Percentiles rank a stretch among this genome's conserved stretches.
Evolutionary conservation across 2,329 filamentous ascomycete species (phyloP).

Genomic region (Scorias spongiosa): DNA sequence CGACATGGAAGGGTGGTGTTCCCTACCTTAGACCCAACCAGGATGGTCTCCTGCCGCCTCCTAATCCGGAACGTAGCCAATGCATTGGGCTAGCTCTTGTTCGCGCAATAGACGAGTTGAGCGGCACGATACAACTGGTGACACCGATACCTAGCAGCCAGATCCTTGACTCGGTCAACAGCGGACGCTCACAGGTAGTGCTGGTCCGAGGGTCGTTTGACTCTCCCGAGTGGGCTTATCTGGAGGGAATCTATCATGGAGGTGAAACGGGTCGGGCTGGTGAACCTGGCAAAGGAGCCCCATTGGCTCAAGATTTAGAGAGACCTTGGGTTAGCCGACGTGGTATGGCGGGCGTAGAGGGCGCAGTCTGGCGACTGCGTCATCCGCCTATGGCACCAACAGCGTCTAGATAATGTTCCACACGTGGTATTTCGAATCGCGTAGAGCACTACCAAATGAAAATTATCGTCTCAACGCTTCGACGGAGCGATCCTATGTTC

Average conservation of each 20-base stretch:
- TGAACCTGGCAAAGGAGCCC: too few relatives aligned
- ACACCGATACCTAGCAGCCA: slow-evolving; percentile 38
- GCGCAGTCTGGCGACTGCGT: slow-evolving; percentile 17
- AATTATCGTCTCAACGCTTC: too few relatives aligned
- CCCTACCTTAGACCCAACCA: slow-evolving; percentile 46
- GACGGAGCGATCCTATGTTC: too few relatives aligned
- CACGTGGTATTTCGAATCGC: too few relatives aligned
- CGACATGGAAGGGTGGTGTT: slow-evolving; percentile 20
- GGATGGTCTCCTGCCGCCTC: slow-evolving; percentile 29
- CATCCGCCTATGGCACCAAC: slow-evolving; percentile 14
- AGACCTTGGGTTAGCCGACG: slow-evolving; percentile 15
- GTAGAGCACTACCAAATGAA: too few relatives aligned
- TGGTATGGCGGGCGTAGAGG: slow-evolving; percentile 17
- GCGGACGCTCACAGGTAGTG: slow-evolving; percentile 28
- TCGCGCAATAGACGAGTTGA: slow-evolving; percentile 48
- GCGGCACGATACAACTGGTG: slow-evolving; percentile 45
- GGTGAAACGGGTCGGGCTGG: background rate
- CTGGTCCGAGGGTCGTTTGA: slow-evolving; percentile 56
- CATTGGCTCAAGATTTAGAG: background rate
- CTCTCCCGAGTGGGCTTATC: slow-evolving; percentile 53
- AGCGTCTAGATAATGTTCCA: background rate
- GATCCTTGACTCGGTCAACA: slow-evolving; percentile 1
- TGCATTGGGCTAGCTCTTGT: slow-evolving; percentile 52
- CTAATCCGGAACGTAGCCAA: slow-evolving; percentile 45
- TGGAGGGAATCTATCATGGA: slow-evolving; percentile 40